These are phyloP conservation scores for Curvularia eragrostidis DNA, from an alignment of 2,329 filamentous ascomycete genomes.

Conservation along the genomic window DNA sequence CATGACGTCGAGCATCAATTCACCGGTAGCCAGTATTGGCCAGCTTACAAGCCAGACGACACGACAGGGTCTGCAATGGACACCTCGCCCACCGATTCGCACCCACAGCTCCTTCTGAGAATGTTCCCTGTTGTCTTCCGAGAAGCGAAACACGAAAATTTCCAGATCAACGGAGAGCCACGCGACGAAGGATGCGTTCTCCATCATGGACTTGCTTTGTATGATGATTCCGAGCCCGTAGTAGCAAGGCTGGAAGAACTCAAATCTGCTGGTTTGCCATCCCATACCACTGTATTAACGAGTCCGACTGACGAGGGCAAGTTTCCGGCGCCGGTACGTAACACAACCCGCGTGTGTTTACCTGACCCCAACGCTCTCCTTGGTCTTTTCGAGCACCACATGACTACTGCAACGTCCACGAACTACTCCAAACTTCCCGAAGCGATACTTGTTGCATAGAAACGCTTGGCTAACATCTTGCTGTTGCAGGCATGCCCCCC, in stretches of 20 bases:
- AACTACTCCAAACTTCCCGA: conserved; percentile 11
- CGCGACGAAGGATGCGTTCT: conserved; percentile 59
- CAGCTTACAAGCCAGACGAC: conserved; percentile 43
- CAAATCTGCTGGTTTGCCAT: conserved; percentile 49
- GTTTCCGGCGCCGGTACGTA: conserved; percentile 46
- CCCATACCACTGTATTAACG: conserved; percentile 45
- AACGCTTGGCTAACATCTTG: conserved; percentile 18
- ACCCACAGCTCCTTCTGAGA: conserved; percentile 56
- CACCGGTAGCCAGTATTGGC: conserved; percentile 45
- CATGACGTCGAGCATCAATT: conserved; percentile 45
- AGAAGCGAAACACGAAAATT: conserved; percentile 57
- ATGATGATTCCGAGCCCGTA: conserved; percentile 53
- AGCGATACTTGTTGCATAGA: conserved; percentile 6
- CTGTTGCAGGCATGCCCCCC: conserved; percentile 21
- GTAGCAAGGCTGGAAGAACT: conserved; percentile 45
- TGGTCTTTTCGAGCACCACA: conserved; percentile 10
- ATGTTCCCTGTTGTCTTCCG: conserved; percentile 61
- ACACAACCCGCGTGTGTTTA: conserved; percentile 21
- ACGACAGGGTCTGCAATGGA: conserved; percentile 38
- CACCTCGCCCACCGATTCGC: conserved; percentile 35
- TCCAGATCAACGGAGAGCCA: conserved; percentile 51
- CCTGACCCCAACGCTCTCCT: conserved; percentile 13
- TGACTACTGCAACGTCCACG: conserved; percentile 7
- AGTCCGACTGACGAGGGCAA: conserved; percentile 46
- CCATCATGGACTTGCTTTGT: conserved; percentile 58